Conservation (phyloP, 306 rosid species). For the Hippophae tibetana region DNA sequence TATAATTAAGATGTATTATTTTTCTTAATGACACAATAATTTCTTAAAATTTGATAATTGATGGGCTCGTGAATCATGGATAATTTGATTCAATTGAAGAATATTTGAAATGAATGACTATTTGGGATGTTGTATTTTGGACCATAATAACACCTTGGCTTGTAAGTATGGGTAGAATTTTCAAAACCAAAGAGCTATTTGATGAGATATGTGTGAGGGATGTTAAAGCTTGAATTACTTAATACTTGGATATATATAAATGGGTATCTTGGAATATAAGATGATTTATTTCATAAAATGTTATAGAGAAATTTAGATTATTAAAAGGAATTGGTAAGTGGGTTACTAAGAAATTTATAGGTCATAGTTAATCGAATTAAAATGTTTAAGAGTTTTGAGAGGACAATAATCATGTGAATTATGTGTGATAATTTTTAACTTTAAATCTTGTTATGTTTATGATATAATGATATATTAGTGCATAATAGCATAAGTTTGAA, state of each 20-base stretch:
- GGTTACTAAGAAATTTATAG: slow-evolving; percentile 18
- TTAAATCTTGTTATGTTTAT: too few relatives aligned
- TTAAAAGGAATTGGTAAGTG: slow-evolving; percentile 30
- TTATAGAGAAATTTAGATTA: slow-evolving; percentile 29
- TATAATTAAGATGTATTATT: too few relatives aligned
- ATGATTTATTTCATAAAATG: slow-evolving; percentile 35
- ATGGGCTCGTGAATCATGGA: slow-evolving; percentile 37
- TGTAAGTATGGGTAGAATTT: slow-evolving; percentile 23
- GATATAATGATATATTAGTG: too few relatives aligned
- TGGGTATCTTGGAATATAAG: slow-evolving; percentile 22
- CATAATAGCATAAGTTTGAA: too few relatives aligned
- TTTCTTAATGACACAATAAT: background rate
- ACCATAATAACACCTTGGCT: slow-evolving; percentile 38
- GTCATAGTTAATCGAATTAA: too few relatives aligned
- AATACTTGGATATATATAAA: slow-evolving; percentile 33
- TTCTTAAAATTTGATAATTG: slow-evolving; percentile 46
- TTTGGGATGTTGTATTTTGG: slow-evolving; percentile 38
- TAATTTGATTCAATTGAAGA: slow-evolving; percentile 24
- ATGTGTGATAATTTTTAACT: too few relatives aligned
- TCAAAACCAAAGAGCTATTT: slow-evolving; percentile 33
- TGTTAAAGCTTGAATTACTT: slow-evolving; percentile 38
- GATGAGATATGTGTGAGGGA: slow-evolving; percentile 33
- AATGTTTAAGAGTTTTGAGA: too few relatives aligned
- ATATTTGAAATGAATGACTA: slow-evolving; percentile 26
- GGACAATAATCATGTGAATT: too few relatives aligned